Conservation (phyloP, 176 grass and related monocot species). For the Cenchrus fungigraminus region DNA sequence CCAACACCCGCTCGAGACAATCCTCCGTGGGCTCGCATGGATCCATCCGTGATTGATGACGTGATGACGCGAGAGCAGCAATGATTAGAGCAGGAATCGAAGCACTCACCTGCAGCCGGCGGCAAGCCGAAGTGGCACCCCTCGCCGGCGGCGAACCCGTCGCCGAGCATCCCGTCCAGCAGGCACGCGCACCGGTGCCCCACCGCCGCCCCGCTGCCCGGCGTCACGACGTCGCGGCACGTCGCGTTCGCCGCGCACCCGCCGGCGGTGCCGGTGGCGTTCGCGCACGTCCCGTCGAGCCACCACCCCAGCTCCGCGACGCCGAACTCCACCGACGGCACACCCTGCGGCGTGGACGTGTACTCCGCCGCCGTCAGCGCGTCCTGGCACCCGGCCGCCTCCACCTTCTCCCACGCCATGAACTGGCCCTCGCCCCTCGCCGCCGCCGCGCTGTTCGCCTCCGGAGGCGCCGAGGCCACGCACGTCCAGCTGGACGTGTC, state of each 20-base stretch:
- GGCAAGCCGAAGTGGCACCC: conserved; percentile 43
- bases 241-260: conserved; percentile 49
- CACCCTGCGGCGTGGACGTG: neutral
- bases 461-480: neutral
- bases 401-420: neutral
- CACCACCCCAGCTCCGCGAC: conserved; percentile 70
- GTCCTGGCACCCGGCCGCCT: neutral
- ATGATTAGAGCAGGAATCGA: neutral
- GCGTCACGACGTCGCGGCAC: neutral
- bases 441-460: fast-evolving
- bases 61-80: neutral
- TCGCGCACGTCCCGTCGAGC: conserved; percentile 52
- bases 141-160: conserved; percentile 59
- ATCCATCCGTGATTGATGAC: neutral
- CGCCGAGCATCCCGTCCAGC: conserved; percentile 43
- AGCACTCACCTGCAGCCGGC: conserved; percentile 31
- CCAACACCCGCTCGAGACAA: neutral
- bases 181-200: conserved; percentile 47
- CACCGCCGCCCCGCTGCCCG: neutral
- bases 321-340: conserved; percentile 42
- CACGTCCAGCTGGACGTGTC: conserved; percentile 33
- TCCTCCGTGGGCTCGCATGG: neutral
- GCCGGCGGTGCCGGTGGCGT: fast-evolving
- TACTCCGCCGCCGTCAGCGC: conserved; percentile 47
- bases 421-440: too few relatives aligned